phyloP scores from a whole-genome alignment of 2,329 filamentous ascomycete genomes.

The Epichloe brachyelytri region DNA sequence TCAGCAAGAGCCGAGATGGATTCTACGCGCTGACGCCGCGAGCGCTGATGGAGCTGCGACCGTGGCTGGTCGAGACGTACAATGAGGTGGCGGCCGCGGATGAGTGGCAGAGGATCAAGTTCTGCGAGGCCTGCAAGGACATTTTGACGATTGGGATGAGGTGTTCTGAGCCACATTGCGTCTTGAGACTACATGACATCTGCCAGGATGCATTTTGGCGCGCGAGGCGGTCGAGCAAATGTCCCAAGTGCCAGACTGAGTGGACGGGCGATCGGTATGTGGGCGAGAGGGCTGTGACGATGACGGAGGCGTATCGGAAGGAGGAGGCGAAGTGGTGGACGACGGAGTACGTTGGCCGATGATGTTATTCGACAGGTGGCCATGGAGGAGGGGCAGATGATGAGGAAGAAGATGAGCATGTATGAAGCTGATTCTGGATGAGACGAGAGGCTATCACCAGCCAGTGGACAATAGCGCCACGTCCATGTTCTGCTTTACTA shows the following conservation, averaged over 20 bases:
- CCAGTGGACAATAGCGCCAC: too few relatives aligned
- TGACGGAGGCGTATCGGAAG: slow-evolving; percentile 35
- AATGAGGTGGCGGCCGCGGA: slow-evolving; percentile 54
- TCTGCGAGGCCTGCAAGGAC: slow-evolving; percentile 78
- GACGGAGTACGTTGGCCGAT: slow-evolving; percentile 21
- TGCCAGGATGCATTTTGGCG: slow-evolving; percentile 66
- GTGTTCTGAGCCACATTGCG: slow-evolving; percentile 56
- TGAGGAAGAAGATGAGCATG: neutral
- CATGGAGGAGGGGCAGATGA: slow-evolving; percentile 5
- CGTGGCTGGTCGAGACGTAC: slow-evolving; percentile 79
- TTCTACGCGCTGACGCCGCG: slow-evolving; percentile 69
- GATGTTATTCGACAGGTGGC: slow-evolving; percentile 18
- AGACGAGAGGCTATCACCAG: too few relatives aligned
- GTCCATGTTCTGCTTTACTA: too few relatives aligned
- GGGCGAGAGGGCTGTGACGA: slow-evolving; percentile 44
- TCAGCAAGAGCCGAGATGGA: slow-evolving; percentile 57
- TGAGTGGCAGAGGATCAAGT: slow-evolving; percentile 67
- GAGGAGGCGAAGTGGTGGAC: slow-evolving; percentile 22
- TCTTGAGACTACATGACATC: slow-evolving; percentile 59
- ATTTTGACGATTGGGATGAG: slow-evolving; percentile 77
- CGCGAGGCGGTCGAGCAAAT: slow-evolving; percentile 46
- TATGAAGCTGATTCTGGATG: too few relatives aligned
- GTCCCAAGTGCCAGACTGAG: slow-evolving; percentile 44
- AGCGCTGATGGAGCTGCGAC: slow-evolving; percentile 69
- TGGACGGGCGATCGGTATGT: slow-evolving; percentile 40